Conservation (phyloP, 805 yeast genomes). For the Candida ipomoeae region DNA sequence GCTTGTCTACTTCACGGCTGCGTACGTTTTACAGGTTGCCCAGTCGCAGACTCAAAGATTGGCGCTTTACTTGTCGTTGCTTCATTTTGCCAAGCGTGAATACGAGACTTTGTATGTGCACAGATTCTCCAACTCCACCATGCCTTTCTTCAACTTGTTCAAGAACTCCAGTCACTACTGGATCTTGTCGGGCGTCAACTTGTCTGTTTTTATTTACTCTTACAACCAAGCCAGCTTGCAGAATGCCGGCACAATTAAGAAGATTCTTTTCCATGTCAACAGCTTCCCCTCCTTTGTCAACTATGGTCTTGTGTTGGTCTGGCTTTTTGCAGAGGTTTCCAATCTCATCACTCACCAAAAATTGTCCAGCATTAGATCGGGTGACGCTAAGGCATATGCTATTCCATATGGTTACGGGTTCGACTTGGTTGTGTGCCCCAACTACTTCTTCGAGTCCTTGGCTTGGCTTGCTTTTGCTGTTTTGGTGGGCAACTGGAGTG, state of each 20-base stretch:
- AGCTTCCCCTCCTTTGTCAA: constrained; percentile 31
- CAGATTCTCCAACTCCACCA: constrained; percentile 80
- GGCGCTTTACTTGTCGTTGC: constrained; percentile 52
- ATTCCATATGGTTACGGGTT: constrained; percentile 87
- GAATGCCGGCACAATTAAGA: constrained; percentile 20
- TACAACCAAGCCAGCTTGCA: constrained; percentile 11
- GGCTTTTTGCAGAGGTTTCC: constrained; percentile 62
- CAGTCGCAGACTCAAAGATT: constrained; percentile 48
- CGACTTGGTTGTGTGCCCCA: constrained; percentile 80
- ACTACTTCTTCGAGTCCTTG: constrained; percentile 82
- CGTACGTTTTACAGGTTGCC: constrained; percentile 14
- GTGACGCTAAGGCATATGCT: constrained; percentile 50
- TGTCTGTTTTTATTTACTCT: constrained; percentile 48
- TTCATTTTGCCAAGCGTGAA: constrained; percentile 87
- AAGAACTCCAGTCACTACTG: constrained; percentile 91
- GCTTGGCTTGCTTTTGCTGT: constrained; percentile 71
- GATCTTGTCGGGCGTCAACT: constrained; percentile 71
- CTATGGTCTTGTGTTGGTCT: constrained; percentile 37
- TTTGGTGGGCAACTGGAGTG: constrained; percentile 72
- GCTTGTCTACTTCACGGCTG: constrained; percentile 46
- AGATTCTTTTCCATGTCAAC: constrained; percentile 42
- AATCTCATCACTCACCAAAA: constrained; percentile 70
- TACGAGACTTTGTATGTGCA: constrained; percentile 83
- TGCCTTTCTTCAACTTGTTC: constrained; percentile 86
- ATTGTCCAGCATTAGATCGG: constrained; percentile 55